Base-by-base conservation (phyloP, 2,329 filamentous ascomycete genomes). In the Colletotrichum neosansevieriae region DNA sequence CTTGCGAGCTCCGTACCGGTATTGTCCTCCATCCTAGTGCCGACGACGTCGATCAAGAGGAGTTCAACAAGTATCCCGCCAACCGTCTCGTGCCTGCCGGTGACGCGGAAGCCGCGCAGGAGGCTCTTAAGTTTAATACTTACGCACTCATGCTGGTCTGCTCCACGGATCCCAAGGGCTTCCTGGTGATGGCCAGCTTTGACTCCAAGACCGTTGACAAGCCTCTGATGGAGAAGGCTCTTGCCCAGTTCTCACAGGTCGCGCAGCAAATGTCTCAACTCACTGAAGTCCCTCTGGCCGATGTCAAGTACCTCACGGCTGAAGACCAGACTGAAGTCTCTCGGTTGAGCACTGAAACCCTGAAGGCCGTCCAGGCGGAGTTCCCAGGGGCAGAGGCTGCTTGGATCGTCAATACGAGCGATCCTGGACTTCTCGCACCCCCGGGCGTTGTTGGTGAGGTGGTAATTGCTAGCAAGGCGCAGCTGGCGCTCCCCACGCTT, bases 81-180 rank as follows among this genome's bases (percentile, higher is more conserved):
- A 82, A 84, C 70, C 80, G 82, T 0, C 85, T 89, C 24, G 82
- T 88, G 5, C 86, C 86, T 0, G 83, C 85, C 0, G 83, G 85
- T 36, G 86, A 88, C 64, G 81, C 79, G 0, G 86, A 89, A 69
- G 85, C 86, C 1, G 87, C 86, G 0, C 83, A 86, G 51, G 88
- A 90, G 71, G 88, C 88, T 1, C 80, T 90, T 71, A 85, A 85
- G 72, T 86, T 86, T 74, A 86, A 85, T 74, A 85, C 83, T 0
- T 90, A 91, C 73, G 85, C 88, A 1, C 83, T 92, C 36, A 91
- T 91, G 81, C 78, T 91, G 19, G 89, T 91, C 47, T 91, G 89
- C 75, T 88, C 86, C 4, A 78, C 91, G 6, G 84, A 87, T 40
- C 80, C 84, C 2, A 80, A 82, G 68, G 84, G 85, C 1, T 86